These are phyloP conservation scores for Citrus mangshanensis DNA, from an alignment of 345 rosid genomes.

Conservation along the genomic window DNA sequence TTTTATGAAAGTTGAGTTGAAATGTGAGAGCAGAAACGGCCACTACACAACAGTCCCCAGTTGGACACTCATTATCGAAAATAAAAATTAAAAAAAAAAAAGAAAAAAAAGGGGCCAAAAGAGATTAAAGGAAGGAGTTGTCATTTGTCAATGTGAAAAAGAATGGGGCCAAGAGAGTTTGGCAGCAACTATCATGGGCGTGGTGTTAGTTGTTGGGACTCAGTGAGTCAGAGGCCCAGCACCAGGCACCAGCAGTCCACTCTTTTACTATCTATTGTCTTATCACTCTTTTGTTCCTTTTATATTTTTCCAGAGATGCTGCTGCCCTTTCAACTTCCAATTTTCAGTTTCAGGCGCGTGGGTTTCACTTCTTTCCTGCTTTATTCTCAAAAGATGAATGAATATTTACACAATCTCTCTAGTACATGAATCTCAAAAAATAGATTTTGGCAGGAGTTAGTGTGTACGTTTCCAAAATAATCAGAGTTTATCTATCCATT, in stretches of 20 bases:
- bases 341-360: background rate
- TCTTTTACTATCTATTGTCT: constrained; percentile 43
- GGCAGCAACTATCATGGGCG: constrained; percentile 70
- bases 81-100: background rate
- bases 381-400: no score
- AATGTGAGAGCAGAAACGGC: no score
- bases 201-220: constrained; percentile 57
- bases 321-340: background rate
- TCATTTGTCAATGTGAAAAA: constrained; percentile 6
- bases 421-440: no score
- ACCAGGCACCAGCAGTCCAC: constrained; percentile 11
- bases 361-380: no score
- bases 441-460: no score
- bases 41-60: no score
- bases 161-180: constrained; percentile 19
- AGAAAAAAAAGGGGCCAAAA: background rate
- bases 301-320: background rate
- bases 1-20: background rate
- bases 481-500: no score
- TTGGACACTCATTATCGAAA: background rate
- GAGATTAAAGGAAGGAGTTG: constrained; percentile 2
- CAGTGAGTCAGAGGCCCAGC: constrained; percentile 45
- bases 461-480: no score
- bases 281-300: constrained; percentile 41
- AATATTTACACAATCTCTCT: no score